Conservation (phyloP, 305 asterid species). For the Ruellia speciosa region DNA sequence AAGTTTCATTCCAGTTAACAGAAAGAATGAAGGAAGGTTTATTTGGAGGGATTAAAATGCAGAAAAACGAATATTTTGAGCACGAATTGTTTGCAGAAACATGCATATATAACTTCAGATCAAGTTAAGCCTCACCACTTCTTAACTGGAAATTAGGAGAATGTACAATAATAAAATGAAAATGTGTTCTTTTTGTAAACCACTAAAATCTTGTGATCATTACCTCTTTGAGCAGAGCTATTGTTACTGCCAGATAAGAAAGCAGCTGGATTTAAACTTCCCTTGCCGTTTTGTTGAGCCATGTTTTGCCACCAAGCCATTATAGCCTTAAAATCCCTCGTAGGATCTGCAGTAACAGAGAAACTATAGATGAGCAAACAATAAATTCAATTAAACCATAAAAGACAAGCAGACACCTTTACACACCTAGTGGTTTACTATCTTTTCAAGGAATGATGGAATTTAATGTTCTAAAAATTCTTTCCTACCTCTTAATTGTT, state of each 20-base stretch:
- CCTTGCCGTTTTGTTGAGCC: conserved; percentile 80
- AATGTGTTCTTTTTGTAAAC: background rate
- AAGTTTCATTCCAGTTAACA: too few species aligned
- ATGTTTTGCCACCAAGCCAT: conserved; percentile 99
- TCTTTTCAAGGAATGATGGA: too few species aligned
- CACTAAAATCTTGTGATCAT: conserved; percentile 6
- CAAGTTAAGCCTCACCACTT: background rate
- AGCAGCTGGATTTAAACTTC: conserved; percentile 32
- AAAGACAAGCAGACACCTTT: too few species aligned
- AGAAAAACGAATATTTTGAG: too few species aligned
- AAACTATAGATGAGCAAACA: background rate
- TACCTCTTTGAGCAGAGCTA: conserved; percentile 55
- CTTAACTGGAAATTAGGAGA: too few species aligned
- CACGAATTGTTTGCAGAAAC: too few species aligned
- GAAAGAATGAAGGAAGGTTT: too few species aligned
- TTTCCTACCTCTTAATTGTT: background rate
- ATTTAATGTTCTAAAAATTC: too few species aligned
- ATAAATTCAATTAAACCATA: background rate
- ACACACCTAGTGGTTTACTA: too few species aligned
- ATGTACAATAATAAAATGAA: background rate
- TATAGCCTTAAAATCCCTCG: conserved; percentile 67
- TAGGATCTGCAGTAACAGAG: conserved; percentile 37
- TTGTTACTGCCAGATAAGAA: conserved; percentile 31
- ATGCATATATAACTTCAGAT: background rate
- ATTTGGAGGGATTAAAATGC: too few species aligned